These are phyloP conservation scores for Nicotiana tomentosiformis DNA, from an alignment of 257 asterid species.

Conservation along the genomic window DNA sequence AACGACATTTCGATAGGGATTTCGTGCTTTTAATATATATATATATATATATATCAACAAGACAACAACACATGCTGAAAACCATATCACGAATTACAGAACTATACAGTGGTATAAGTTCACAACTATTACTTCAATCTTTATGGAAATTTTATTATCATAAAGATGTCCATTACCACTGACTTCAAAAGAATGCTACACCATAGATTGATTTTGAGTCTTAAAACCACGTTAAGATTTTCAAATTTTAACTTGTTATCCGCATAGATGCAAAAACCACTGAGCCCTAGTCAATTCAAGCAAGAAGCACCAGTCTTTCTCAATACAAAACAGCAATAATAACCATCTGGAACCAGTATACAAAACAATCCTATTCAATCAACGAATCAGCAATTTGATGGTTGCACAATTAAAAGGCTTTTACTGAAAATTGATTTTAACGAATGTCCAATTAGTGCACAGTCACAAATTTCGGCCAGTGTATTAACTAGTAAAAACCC, in stretches of 20 bases:
- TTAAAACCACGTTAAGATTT: background rate
- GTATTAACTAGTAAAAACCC: too few relatives aligned
- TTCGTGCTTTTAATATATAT: too few relatives aligned
- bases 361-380: too few relatives aligned
- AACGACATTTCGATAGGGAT: too few relatives aligned
- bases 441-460: too few relatives aligned
- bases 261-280: background rate
- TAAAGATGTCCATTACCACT: background rate
- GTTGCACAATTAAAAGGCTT: too few relatives aligned
- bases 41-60: background rate
- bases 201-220: background rate
- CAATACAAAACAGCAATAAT: too few relatives aligned
- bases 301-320: too few relatives aligned
- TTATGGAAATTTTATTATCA: background rate
- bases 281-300: too few relatives aligned
- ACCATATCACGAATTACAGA: background rate
- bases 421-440: too few relatives aligned
- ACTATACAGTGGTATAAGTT: background rate
- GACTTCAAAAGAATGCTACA: background rate
- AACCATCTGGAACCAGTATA: background rate
- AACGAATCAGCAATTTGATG: too few relatives aligned
- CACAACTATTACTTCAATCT: background rate
- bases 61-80: background rate
- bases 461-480: background rate
- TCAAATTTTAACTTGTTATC: background rate